Evolutionary conservation across 1,139 yeast species (phyloP).

Genomic region (Suzukiozyma palmioleophila): DNA sequence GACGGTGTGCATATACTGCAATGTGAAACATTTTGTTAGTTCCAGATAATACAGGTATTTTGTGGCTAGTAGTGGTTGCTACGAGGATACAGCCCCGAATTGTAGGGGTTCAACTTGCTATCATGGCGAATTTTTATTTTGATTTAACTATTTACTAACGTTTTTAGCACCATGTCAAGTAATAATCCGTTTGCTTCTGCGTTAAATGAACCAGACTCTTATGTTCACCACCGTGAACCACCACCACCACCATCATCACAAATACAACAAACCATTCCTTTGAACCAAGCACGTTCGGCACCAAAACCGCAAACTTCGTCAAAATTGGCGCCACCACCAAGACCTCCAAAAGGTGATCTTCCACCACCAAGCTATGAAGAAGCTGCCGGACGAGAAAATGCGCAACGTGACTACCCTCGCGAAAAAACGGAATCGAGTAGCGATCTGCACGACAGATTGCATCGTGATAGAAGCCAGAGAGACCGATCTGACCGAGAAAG

Average conservation of each 20-base stretch:
- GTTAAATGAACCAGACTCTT: conserved; percentile 32
- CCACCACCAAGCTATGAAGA: conserved; percentile 65
- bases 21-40: no score
- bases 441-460: conserved; percentile 16
- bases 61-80: no score
- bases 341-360: conserved; percentile 26
- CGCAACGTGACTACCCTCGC: conserved; percentile 44
- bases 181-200: conserved; percentile 58
- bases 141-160: conserved; percentile 17
- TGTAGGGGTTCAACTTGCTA: no score
- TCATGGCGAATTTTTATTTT: no score
- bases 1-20: no score
- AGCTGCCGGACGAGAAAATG: conserved; percentile 49
- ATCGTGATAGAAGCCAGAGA: conserved; percentile 14
- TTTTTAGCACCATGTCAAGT: conserved; percentile 38
- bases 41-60: no score
- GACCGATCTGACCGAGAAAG: conserved; percentile 10
- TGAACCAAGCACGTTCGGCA: conserved; percentile 5
- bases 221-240: conserved; percentile 31
- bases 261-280: conserved; percentile 3
- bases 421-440: conserved; percentile 39
- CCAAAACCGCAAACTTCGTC: conserved; percentile 11
- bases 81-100: no score
- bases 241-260: conserved; percentile 24
- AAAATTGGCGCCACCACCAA: conserved; percentile 24